Base-by-base conservation (phyloP, 805 yeast species). In the Yamadazyma philogaea region DNA sequence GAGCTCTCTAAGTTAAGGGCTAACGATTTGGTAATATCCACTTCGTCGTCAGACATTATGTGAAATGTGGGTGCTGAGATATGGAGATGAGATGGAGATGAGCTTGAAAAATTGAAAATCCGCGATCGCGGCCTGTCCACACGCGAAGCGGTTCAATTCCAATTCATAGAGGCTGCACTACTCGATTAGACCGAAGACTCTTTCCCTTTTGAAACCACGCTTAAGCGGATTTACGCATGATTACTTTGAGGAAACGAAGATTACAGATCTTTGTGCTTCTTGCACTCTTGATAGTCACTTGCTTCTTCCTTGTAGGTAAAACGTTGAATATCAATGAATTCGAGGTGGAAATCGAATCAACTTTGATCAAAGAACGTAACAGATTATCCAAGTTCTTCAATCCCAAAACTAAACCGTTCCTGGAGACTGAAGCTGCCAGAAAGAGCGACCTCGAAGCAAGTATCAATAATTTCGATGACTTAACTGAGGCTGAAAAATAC, bases 11-110 rank as follows among this genome's bases (percentile, higher is more conserved):
- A 65, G 28, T 68, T 66, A 28, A 78, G 55, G 0, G 82, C 83
- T 42, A 84, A 70, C 40, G 78, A 70, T 14, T 77, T 68, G 18
- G 85, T 84, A 52, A 83, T 84, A 56, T 84, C 88, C 55, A 66
- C 74, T 32, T 49, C 52, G 19, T 49, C 50, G 36, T 49, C 52
- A 17, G 50, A 46, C 52, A 46, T 30, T 16, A 18, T 37, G 21
- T 8, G 27, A 6, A 20, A 20, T 5, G 10, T 24, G 28, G 3
- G 28, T 11, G 28, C 10, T 5, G 28, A 24, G 12, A 12, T 16
- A 17, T 22, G 26, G 46, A 39, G 46, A 43, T 43, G 43, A 40
- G 42, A 24, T 33, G 33, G 35, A 43, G 46, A 43, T 43, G 42
- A 39, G 42, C 4, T 39, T 15, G 30, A 31, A 24, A 24, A 24